Evolutionary conservation across 768 basidiomycete genomes (phyloP).

Genomic region (Auricularia cornea): DNA sequence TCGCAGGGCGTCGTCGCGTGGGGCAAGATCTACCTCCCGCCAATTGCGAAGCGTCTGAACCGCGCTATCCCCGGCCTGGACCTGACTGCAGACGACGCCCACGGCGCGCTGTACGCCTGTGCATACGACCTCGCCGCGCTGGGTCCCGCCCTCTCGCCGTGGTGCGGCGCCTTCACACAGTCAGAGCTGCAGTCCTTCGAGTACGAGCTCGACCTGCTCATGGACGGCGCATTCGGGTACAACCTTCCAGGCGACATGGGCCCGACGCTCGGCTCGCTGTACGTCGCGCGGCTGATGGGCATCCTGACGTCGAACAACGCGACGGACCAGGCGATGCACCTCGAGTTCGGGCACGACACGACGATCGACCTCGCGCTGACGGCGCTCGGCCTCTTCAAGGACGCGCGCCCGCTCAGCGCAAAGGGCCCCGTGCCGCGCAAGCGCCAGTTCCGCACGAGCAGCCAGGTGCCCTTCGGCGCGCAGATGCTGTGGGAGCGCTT

Average conservation of each 20-base stretch:
- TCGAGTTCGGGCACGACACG: conserved; percentile 37
- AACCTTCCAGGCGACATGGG: conserved; percentile 26
- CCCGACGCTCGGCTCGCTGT: conserved; percentile 31
- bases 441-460: conserved; percentile 31
- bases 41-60: conserved; percentile 28
- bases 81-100: conserved; percentile 26
- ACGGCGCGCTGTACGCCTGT: conserved; percentile 35
- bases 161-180: conserved; percentile 31
- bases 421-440: conserved; percentile 16
- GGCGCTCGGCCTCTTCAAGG: conserved; percentile 31
- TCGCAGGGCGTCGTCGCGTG: conserved; percentile 20
- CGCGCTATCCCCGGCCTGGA: conserved; percentile 25
- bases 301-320: conserved; percentile 27
- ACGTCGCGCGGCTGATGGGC: conserved; percentile 31
- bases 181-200: conserved; percentile 29
- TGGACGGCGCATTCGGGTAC: conserved; percentile 32
- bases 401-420: conserved; percentile 22
- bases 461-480: conserved; percentile 36
- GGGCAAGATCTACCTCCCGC: conserved; percentile 26
- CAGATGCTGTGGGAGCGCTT: conserved; percentile 38
- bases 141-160: conserved; percentile 24
- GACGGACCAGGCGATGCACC: conserved; percentile 27
- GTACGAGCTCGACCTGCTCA: conserved; percentile 34
- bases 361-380: conserved; percentile 32
- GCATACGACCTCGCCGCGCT: conserved; percentile 33